Conservation (phyloP, 805 yeast species). For the Diddensiella transvaalensis region DNA sequence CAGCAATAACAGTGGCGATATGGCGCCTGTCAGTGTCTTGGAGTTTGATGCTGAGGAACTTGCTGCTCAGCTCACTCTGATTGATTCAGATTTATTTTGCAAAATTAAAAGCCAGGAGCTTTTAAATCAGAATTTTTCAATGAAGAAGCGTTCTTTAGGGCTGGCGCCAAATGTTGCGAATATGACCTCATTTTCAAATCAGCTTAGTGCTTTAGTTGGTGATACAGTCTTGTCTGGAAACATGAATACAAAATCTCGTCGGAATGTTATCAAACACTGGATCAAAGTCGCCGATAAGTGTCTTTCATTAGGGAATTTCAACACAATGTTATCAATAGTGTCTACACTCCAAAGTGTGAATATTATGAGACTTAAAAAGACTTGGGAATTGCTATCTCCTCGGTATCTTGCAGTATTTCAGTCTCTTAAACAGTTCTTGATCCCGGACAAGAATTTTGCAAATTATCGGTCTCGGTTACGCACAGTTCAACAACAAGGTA, state of each 20-base stretch:
- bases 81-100: slow-evolving; percentile 32
- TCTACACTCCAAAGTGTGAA: slow-evolving; percentile 35
- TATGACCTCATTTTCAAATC: slow-evolving; percentile 32
- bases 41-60: slow-evolving; percentile 33
- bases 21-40: slow-evolving; percentile 18
- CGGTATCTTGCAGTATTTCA: slow-evolving; percentile 26
- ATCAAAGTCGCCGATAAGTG: slow-evolving; percentile 35
- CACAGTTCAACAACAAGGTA: slow-evolving; percentile 12
- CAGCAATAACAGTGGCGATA: not conserved
- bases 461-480: slow-evolving; percentile 32
- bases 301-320: slow-evolving; percentile 31
- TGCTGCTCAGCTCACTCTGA: slow-evolving; percentile 34
- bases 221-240: slow-evolving; percentile 32
- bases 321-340: slow-evolving; percentile 33
- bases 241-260: slow-evolving; percentile 29
- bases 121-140: slow-evolving; percentile 34
- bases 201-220: slow-evolving; percentile 36
- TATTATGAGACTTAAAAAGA: slow-evolving; percentile 32
- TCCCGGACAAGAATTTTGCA: slow-evolving; percentile 36
- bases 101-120: slow-evolving; percentile 31
- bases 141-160: slow-evolving; percentile 29
- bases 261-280: slow-evolving; percentile 36
- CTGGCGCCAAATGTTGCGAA: slow-evolving; percentile 32
- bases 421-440: slow-evolving; percentile 26
- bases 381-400: slow-evolving; percentile 34